Evolutionary conservation across 495 filamentous ascomycete species (phyloP).

Genomic region (Lasiosphaeriaceae sp.): DNA sequence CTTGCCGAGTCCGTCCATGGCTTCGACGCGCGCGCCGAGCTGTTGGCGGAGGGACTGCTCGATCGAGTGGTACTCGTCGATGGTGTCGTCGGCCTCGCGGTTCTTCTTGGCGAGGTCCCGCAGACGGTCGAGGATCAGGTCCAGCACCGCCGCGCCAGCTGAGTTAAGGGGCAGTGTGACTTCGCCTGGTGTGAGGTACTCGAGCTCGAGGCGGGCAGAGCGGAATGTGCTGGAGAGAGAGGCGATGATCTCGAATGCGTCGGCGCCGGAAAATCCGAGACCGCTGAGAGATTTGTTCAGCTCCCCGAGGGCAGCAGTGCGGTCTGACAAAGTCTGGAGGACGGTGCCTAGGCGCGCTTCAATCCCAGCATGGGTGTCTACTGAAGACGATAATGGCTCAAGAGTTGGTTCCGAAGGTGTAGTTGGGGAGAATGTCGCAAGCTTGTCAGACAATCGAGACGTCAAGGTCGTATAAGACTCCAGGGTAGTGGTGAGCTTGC

Average conservation of each 20-base stretch:
- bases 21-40: slow-evolving; percentile 39
- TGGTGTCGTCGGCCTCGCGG: slow-evolving; percentile 48
- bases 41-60: slow-evolving; percentile 46
- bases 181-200: slow-evolving; percentile 65
- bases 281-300: slow-evolving; percentile 37
- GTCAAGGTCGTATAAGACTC: slow-evolving; percentile 34
- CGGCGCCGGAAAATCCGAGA: slow-evolving; percentile 54
- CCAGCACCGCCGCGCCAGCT: slow-evolving; percentile 45
- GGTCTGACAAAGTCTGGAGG: slow-evolving; percentile 36
- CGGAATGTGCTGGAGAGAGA: slow-evolving; percentile 54
- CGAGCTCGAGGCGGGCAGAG: slow-evolving; percentile 63
- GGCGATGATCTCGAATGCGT: slow-evolving; percentile 46
- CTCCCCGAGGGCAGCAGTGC: slow-evolving; percentile 31
- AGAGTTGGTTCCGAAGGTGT: not conserved
- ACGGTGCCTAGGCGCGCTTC: slow-evolving; percentile 32
- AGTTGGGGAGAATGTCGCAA: slow-evolving; percentile 16
- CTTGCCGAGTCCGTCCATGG: slow-evolving; percentile 34
- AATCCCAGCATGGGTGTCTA: slow-evolving; percentile 14
- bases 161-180: slow-evolving; percentile 39
- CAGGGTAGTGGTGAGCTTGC: slow-evolving; percentile 34
- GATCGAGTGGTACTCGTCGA: slow-evolving; percentile 53
- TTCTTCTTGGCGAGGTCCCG: slow-evolving; percentile 43
- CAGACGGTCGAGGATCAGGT: slow-evolving; percentile 40
- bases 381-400: slow-evolving; percentile 2
- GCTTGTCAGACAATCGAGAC: slow-evolving; percentile 28